Base-by-base conservation (phyloP, 2,329 filamentous ascomycete genomes). In the Tolypocladium paradoxum region DNA sequence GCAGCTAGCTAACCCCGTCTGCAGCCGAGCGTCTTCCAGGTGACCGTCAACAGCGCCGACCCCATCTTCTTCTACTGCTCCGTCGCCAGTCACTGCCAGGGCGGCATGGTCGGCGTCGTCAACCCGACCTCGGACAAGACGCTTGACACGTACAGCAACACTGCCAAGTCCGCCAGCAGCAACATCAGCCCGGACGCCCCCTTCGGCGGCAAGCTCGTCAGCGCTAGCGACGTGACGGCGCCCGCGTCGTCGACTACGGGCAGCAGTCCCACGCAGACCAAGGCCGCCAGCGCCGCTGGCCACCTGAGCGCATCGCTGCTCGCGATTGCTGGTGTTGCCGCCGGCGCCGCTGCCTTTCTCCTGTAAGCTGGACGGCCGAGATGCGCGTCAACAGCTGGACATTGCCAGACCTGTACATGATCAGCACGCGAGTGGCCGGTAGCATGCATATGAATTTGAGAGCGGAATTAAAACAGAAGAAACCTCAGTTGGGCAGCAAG, bases 51-150 rank as follows among this genome's bases (percentile, higher is more conserved):
- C 53, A 57, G 55, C 54, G 67, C 65, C 3, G 57, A 65, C 29
- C 61, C 65, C 43, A 58, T 65, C 22, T 62, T 64, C 52, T 62
- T 64, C 55, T 68, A 67, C 60, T 68, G 64, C 54, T 58, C 56
- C 33, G 53, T 56, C 48, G 56, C 43, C 20, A 51, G 52, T 20
- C 64, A 68, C 56, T 68, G 66, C 55, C 58, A 64, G 58, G 53
- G 36, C 8, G 65, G 66, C 46, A 67, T 68, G 65, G 59, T 66
- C 8, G 63, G 62, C 33, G 63, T 61, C 43, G 57, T 68, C 54
- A 68, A 66, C 53, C 57, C 61, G 22, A 57, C 54, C 20, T 55
- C 50, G 22, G 51, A 58, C 22, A 49, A 58, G 54, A 61, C 58
- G 9, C 58, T 63, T 22, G 53, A 55, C 16, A 49, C 50, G 24